Conservation (phyloP, 2,329 filamentous ascomycete species). For the Neofusicoccum sp. region DNA sequence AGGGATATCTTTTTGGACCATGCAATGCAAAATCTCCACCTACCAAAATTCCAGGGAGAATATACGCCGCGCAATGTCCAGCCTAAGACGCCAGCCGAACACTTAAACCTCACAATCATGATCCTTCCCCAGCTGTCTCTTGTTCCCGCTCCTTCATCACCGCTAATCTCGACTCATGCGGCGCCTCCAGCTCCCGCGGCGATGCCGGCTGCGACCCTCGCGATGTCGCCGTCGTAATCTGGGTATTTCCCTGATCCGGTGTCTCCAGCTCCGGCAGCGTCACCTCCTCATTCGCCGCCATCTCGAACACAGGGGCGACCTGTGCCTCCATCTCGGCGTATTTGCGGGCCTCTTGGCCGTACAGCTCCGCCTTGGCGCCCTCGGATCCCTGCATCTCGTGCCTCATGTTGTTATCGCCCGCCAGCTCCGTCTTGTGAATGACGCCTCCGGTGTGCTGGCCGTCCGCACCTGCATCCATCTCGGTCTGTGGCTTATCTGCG, state of each 20-base stretch:
- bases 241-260: not conserved
- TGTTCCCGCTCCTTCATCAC: not conserved
- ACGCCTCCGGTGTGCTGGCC: not conserved
- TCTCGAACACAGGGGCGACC: not conserved
- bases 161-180: slow-evolving; percentile 6
- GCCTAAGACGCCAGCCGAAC: not conserved
- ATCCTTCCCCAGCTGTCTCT: not conserved
- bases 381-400: slow-evolving; percentile 16
- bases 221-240: not conserved
- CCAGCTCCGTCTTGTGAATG: slow-evolving; percentile 7
- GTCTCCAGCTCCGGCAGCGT: slow-evolving; percentile 15
- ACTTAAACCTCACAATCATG: not conserved
- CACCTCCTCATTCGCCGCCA: slow-evolving; percentile 12
- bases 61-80: too few relatives aligned
- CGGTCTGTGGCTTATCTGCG: not conserved
- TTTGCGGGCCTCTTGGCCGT: slow-evolving; percentile 13
- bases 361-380: slow-evolving; percentile 4
- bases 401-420: not conserved
- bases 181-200: slow-evolving; percentile 1
- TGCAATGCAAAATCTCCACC: too few relatives aligned
- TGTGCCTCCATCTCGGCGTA: slow-evolving; percentile 8
- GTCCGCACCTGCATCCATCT: slow-evolving; percentile 9
- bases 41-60: too few relatives aligned
- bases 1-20: too few relatives aligned
- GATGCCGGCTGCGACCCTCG: not conserved